Percentiles rank a stretch among this genome's conserved stretches.
These are phyloP conservation scores for Metschnikowia noctiluminum DNA, from an alignment of 805 yeast genomes.

Conservation along the genomic window DNA sequence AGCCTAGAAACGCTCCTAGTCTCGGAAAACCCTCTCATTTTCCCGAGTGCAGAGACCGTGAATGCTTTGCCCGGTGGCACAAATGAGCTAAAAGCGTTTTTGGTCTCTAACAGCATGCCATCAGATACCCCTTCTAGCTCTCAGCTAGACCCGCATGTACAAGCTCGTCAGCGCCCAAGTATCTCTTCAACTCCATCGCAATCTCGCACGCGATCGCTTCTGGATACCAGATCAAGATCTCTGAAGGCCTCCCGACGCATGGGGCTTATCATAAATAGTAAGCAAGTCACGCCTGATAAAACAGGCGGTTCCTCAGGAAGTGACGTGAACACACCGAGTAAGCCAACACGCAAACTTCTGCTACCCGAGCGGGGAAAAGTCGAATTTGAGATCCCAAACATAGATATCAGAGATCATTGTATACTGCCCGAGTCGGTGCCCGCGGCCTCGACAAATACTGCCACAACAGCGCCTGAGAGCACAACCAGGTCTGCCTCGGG, in stretches of 20 bases:
- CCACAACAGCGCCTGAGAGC: no score
- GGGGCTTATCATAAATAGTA: constrained; percentile 63
- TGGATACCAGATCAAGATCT: constrained; percentile 41
- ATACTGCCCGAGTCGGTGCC: not conserved
- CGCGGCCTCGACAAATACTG: not conserved
- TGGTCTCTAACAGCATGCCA: constrained; percentile 31
- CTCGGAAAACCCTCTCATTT: constrained; percentile 56
- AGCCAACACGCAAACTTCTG: constrained; percentile 16
- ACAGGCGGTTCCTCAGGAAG: not conserved
- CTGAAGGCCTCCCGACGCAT: constrained; percentile 71
- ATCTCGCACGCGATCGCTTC: constrained; percentile 28
- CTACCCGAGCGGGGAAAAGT: constrained; percentile 6
- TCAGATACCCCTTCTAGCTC: not conserved
- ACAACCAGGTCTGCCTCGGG: not conserved
- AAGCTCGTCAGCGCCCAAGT: no score
- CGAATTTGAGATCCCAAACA: not conserved
- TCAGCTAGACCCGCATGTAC: constrained; percentile 19
- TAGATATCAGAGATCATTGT: not conserved
- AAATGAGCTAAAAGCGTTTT: constrained; percentile 36
- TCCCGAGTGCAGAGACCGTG: constrained; percentile 40
- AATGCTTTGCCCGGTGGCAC: constrained; percentile 45
- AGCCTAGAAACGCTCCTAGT: constrained; percentile 57
- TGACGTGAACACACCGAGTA: constrained; percentile 13
- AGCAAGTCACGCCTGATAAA: constrained; percentile 15
- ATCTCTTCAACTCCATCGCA: no score